These are phyloP conservation scores for Plantago lanceolata DNA, from an alignment of 305 asterid species.

Conservation along the genomic window DNA sequence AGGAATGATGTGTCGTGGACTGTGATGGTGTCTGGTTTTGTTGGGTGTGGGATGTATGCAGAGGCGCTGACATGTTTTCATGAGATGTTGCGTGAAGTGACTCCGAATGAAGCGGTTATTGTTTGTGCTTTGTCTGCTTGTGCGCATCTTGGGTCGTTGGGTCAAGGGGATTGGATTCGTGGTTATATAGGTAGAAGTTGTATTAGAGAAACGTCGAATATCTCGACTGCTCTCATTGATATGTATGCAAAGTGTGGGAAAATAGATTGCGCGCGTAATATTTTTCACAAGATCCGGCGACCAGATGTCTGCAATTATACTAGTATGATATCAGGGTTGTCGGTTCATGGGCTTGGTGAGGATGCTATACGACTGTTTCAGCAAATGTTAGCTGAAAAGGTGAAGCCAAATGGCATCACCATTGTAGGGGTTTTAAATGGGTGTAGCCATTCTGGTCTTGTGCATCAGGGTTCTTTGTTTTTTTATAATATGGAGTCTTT, in stretches of 20 bases:
- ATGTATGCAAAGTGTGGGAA: slow-evolving; percentile 88
- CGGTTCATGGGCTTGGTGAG: slow-evolving; percentile 64
- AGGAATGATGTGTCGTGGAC: slow-evolving; percentile 73
- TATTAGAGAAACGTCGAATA: slow-evolving; percentile 37
- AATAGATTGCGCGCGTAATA: slow-evolving; percentile 41
- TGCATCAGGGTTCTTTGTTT: slow-evolving; percentile 53
- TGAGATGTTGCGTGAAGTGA: slow-evolving; percentile 39
- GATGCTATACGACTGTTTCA: slow-evolving; percentile 47
- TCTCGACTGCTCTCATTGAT: slow-evolving; percentile 60
- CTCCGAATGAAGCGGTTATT: slow-evolving; percentile 71
- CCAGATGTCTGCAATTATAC: slow-evolving; percentile 53
- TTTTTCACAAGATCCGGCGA: slow-evolving; percentile 37
- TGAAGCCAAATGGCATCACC: slow-evolving; percentile 59
- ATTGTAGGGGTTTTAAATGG: slow-evolving; percentile 64
- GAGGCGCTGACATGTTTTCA: slow-evolving; percentile 50
- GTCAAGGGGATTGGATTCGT: slow-evolving; percentile 63
- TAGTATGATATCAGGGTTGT: slow-evolving; percentile 64
- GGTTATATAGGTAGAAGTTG: slow-evolving; percentile 36
- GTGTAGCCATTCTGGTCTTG: slow-evolving; percentile 79
- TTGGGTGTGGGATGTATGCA: slow-evolving; percentile 42
- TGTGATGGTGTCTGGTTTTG: slow-evolving; percentile 64
- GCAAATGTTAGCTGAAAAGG: slow-evolving; percentile 45
- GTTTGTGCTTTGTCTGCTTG: slow-evolving; percentile 80
- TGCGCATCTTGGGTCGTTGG: slow-evolving; percentile 67
- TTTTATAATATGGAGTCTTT: slow-evolving; percentile 58